Base-by-base conservation (phyloP, 768 basidiomycete species). In the Clitopilus passeckerianus region DNA sequence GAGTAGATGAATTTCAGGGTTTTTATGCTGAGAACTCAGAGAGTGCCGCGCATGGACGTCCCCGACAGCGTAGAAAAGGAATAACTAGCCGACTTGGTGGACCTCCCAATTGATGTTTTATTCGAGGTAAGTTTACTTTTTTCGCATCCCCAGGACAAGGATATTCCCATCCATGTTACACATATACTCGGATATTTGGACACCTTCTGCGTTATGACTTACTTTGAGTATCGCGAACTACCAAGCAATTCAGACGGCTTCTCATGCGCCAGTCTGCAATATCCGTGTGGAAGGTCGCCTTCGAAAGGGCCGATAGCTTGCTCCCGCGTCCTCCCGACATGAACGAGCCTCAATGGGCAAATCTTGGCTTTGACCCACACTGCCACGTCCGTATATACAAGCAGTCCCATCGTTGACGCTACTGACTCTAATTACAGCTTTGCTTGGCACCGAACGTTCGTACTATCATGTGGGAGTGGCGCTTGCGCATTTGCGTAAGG, bases 341-440 rank as follows among this genome's bases (percentile, higher is more conserved):
- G 33, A 53, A 33, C 16, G 53, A 10, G 20, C 53, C 22, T 12
- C 53, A 53, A 54, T 53, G 23, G 70, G 77, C 76, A 6, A 79
- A 82, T 63, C 75, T 86, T 34, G 74, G 72, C 10, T 86, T 82
- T 59, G 80, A 78, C 56, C 77, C 76, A 2, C 74, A 77, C 63
- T 86, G 84, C 59, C 78, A 83, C 69, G 85, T 83, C 63, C 63
- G 74, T 63, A 18, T 20, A 12, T 57, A 23, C 37, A 9, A 2
- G 12, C 57, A 30, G 3, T 7, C 27, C 7, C 27, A 7, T 7
- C 3, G 27, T 30, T 30, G 7, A 3, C 3, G 27, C 27, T 30
- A 30, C 27, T 30, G 27, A 30, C 7, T 7, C 27, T 7, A 7
- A 30, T 30, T 30, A 9, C n/a, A 41, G 37, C 14, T 41, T n/a